phyloP scores from a whole-genome alignment of 2,329 filamentous ascomycete species.

The Microdochium bolleyi region DNA sequence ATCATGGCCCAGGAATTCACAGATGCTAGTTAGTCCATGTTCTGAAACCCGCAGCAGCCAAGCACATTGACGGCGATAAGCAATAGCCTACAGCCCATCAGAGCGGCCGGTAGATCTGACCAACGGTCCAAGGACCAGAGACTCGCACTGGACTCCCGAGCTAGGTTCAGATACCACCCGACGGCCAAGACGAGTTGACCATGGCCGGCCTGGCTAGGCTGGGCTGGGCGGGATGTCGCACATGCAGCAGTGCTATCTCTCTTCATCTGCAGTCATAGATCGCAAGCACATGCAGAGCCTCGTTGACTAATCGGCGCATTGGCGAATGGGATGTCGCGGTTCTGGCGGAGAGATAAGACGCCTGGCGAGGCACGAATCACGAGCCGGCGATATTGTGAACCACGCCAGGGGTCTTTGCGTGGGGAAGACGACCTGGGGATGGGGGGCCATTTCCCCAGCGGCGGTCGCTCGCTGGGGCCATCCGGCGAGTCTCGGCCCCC shows the following conservation, averaged over 20 bases:
- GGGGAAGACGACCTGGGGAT: background rate
- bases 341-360: background rate
- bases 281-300: background rate
- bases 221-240: background rate
- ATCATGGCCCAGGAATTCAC: background rate
- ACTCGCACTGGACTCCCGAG: too few species aligned
- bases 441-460: background rate
- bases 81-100: too few species aligned
- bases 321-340: background rate
- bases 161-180: background rate
- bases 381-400: background rate
- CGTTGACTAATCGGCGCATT: background rate
- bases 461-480: too few species aligned
- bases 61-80: too few species aligned
- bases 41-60: background rate
- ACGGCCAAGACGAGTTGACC: background rate
- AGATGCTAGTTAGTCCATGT: background rate
- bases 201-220: background rate
- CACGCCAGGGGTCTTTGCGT: background rate
- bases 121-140: too few species aligned
- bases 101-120: too few species aligned
- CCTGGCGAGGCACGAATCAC: background rate
- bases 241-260: background rate
- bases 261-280: background rate
- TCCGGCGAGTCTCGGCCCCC: too few species aligned